phyloP scores from a whole-genome alignment of 2,329 filamentous ascomycete species.

The Venturia aucupariae region DNA sequence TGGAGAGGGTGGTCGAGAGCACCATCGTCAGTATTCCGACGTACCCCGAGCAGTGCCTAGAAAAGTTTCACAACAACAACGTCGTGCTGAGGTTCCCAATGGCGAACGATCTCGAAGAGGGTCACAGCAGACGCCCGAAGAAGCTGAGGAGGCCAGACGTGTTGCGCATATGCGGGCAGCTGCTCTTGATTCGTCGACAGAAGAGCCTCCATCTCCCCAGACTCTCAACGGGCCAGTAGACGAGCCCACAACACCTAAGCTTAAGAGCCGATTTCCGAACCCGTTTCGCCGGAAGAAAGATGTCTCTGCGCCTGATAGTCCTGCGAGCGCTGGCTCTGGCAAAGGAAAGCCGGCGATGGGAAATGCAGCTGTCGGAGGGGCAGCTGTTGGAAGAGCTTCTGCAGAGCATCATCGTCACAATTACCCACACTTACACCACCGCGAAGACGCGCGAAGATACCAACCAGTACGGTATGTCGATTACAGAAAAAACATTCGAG shows the following conservation, averaged over 20 bases:
- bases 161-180: not conserved
- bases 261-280: not conserved
- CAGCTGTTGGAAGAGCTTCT: not conserved
- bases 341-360: not conserved
- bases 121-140: not conserved
- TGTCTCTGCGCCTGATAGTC: not conserved
- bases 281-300: not conserved
- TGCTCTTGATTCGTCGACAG: not conserved
- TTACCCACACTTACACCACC: constrained; percentile 24
- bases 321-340: not conserved
- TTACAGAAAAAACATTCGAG: constrained; percentile 16
- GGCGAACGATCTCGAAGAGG: not conserved
- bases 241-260: not conserved
- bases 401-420: constrained; percentile 23
- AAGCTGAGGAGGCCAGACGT: constrained; percentile 1
- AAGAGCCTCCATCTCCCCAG: not conserved
- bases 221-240: not conserved
- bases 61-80: not conserved
- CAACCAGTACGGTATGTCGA: not conserved
- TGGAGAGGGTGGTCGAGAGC: not conserved
- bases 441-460: constrained; percentile 2
- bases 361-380: not conserved
- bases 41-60: not conserved
- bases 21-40: not conserved
- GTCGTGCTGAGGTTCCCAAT: not conserved